phyloP scores from a whole-genome alignment of 2,329 filamentous ascomycete genomes.

The Bipolaris sorokiniana region DNA sequence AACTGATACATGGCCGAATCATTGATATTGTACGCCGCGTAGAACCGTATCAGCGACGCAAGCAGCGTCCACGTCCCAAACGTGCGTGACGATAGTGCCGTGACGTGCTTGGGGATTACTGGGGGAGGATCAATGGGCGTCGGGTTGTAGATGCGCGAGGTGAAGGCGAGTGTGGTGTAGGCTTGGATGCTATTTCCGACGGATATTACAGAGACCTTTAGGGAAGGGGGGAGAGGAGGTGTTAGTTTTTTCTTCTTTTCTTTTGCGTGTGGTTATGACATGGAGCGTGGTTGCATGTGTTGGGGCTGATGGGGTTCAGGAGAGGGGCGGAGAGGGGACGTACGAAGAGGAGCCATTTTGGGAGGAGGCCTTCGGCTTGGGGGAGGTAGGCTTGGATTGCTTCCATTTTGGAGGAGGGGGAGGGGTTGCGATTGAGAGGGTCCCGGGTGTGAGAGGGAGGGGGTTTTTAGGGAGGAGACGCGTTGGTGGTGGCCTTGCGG shows the following conservation, averaged over 20 bases:
- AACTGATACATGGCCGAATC: slow-evolving; percentile 78
- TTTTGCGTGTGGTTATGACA: neutral
- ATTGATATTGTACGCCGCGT: slow-evolving; percentile 82
- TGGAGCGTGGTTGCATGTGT: neutral
- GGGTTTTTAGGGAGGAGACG: neutral
- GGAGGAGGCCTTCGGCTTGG: slow-evolving; percentile 59
- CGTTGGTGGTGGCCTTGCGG: slow-evolving; percentile 1
- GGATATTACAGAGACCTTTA: slow-evolving; percentile 79
- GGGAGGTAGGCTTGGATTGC: slow-evolving; percentile 52
- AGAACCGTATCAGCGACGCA: slow-evolving; percentile 76
- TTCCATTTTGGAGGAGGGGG: slow-evolving; percentile 39
- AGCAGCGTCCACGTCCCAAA: slow-evolving; percentile 91
- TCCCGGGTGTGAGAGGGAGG: neutral
- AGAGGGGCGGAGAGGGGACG: slow-evolving; percentile 22
- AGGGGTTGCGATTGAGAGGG: neutral
- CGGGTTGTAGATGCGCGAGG: slow-evolving; percentile 84
- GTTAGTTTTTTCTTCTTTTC: neutral
- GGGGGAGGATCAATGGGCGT: slow-evolving; percentile 52
- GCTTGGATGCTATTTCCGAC: slow-evolving; percentile 85
- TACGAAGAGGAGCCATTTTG: slow-evolving; percentile 71
- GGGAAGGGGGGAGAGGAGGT: neutral
- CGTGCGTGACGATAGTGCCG: slow-evolving; percentile 75
- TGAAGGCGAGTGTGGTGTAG: slow-evolving; percentile 79
- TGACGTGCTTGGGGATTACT: slow-evolving; percentile 60
- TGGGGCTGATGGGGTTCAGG: too few relatives aligned